These are phyloP conservation scores for Haematococcus lacustris DNA, from an alignment of 139 green algal genomes.

Conservation along the genomic window DNA sequence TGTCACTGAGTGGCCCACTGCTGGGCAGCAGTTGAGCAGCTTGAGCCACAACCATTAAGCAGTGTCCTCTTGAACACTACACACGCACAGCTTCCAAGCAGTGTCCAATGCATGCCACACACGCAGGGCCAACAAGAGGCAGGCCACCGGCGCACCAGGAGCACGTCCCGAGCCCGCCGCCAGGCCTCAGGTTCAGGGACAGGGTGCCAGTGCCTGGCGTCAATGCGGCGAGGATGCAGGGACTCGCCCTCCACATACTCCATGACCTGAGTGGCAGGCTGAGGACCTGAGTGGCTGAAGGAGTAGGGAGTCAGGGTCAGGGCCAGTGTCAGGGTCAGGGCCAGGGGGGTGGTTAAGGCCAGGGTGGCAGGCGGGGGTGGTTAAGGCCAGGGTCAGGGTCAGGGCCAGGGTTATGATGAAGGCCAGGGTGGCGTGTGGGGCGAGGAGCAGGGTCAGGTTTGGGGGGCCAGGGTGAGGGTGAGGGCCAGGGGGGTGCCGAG, in stretches of 20 bases:
- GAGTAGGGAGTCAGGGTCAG: no score
- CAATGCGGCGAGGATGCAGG: slow-evolving; percentile 17
- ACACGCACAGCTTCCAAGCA: not conserved
- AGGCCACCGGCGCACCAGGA: slow-evolving; percentile 9
- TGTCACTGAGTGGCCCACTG: not conserved
- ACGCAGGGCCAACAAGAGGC: not conserved
- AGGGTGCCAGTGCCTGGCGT: slow-evolving; percentile 19
- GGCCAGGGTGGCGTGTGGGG: no score
- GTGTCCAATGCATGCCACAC: not conserved
- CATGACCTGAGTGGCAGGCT: slow-evolving; percentile 49
- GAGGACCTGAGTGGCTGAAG: no score
- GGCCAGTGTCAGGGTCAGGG: no score
- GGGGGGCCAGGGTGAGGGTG: no score
- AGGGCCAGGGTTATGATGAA: no score
- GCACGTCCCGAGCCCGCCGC: slow-evolving; percentile 17
- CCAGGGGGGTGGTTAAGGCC: no score
- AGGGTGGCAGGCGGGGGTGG: not conserved
- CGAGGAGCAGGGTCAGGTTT: no score
- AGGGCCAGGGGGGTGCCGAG: no score
- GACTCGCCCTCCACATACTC: slow-evolving; percentile 46
- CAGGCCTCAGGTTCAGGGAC: slow-evolving; percentile 29
- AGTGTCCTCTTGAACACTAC: not conserved
- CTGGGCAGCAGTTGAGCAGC: not conserved
- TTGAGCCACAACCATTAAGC: not conserved
- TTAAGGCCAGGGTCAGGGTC: not conserved